These are phyloP conservation scores for Blumeriella jaapii DNA, from an alignment of 2,329 filamentous ascomycete genomes.

Conservation along the genomic window DNA sequence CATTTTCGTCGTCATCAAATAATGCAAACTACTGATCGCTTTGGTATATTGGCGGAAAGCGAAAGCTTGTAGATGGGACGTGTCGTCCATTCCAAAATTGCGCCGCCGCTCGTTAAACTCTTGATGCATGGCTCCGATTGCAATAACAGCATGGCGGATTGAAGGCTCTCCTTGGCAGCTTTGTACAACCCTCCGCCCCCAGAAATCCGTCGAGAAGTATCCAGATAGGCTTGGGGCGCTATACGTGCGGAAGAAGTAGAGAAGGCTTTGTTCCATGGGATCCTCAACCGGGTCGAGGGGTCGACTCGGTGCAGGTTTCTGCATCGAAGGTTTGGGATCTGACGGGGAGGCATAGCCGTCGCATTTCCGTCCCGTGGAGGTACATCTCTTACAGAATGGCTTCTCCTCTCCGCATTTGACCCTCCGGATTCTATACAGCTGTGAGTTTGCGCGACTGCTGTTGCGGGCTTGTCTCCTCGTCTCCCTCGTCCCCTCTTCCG, in stretches of 20 bases:
- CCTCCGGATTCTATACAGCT: constrained; percentile 18
- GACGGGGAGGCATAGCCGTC: constrained; percentile 21
- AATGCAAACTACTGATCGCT: constrained; percentile 32
- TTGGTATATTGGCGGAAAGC: constrained; percentile 48
- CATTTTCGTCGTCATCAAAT: constrained; percentile 18
- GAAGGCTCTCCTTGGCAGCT: constrained; percentile 18
- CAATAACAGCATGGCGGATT: constrained; percentile 22
- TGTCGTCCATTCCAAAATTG: constrained; percentile 29
- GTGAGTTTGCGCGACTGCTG: too few relatives aligned
- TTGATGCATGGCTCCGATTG: constrained; percentile 24
- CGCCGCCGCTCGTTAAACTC: constrained; percentile 30
- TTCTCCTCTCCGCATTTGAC: constrained; percentile 26
- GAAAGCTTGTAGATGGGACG: constrained; percentile 27
- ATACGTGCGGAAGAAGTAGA: constrained; percentile 19
- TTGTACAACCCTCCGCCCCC: constrained; percentile 19
- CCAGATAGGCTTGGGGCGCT: constrained; percentile 20
- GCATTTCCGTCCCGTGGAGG: constrained; percentile 22
- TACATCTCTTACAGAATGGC: constrained; percentile 24
- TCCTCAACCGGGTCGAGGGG: constrained; percentile 8
- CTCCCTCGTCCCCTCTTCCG: too few relatives aligned
- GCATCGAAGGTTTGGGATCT: constrained; percentile 1
- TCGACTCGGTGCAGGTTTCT: background rate
- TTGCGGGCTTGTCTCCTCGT: too few relatives aligned
- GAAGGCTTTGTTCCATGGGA: constrained; percentile 15
- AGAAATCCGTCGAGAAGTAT: constrained; percentile 21